A percentile compares a stretch with the other conserved stretches of the same genome.
Conservation (phyloP, 257 asterid species). For the Nicotiana undulata region DNA sequence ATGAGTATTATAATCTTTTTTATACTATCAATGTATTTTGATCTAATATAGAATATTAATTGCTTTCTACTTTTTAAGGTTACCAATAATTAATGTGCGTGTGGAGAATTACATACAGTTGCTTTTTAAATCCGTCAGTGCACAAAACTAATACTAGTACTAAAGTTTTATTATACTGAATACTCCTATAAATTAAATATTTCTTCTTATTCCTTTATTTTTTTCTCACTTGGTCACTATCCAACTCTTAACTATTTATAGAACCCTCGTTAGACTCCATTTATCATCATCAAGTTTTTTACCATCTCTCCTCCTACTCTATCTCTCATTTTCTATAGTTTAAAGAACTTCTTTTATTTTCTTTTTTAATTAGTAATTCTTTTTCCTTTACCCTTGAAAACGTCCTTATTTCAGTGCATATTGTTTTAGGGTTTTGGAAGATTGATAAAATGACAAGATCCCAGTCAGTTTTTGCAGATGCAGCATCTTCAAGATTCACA, state of each 20-base stretch:
- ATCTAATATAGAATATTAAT: too few species aligned
- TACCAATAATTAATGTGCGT: too few species aligned
- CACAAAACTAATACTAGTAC: too few species aligned
- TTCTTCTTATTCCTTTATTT: too few species aligned
- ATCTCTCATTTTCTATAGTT: neutral
- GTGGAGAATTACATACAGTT: too few species aligned
- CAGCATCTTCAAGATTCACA: conserved; percentile 38
- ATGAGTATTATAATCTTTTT: too few species aligned
- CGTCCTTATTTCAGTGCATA: neutral
- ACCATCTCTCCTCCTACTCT: neutral
- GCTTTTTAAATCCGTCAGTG: too few species aligned
- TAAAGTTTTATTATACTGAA: too few species aligned
- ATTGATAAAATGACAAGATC: neutral
- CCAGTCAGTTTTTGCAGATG: conserved; percentile 26
- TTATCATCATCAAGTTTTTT: neutral
- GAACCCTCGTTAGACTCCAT: neutral
- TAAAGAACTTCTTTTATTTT: neutral
- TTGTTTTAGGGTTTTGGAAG: too few species aligned
- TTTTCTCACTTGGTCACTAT: neutral
- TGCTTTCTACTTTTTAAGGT: too few species aligned
- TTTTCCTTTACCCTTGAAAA: neutral
- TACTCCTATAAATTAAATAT: too few species aligned
- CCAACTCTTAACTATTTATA: neutral
- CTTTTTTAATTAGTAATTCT: neutral
- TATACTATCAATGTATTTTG: too few species aligned